phyloP scores from a whole-genome alignment of 805 yeast species.

The Kazachstania africana region DNA sequence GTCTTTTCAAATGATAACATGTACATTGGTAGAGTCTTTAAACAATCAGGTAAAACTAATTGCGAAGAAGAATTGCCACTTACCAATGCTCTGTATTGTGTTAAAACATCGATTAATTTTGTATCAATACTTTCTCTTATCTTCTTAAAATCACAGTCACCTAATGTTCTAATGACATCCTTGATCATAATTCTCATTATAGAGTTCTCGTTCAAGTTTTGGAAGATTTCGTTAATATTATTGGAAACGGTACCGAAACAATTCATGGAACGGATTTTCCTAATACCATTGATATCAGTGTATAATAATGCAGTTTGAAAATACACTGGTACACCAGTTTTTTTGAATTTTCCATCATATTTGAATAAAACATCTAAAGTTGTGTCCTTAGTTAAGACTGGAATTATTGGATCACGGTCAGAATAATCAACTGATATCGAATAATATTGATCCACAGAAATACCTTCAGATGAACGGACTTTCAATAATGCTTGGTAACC shows the following conservation, averaged over 20 bases:
- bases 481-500: conserved; percentile 80
- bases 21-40: conserved; percentile 58
- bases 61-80: conserved; percentile 34
- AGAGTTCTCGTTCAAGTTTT: conserved; percentile 69
- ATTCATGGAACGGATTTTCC: conserved; percentile 83
- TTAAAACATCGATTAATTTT: conserved; percentile 43
- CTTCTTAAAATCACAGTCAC: conserved; percentile 34
- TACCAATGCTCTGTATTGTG: conserved; percentile 42
- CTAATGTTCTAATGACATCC: conserved; percentile 31
- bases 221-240: conserved; percentile 59
- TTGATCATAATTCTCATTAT: conserved; percentile 42
- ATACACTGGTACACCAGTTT: conserved; percentile 59
- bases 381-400: conserved; percentile 50
- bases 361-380: conserved; percentile 59
- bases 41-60: conserved; percentile 69
- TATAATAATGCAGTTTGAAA: conserved; percentile 86
- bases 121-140: conserved; percentile 42
- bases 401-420: conserved; percentile 55
- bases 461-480: conserved; percentile 77
- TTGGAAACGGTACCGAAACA: conserved; percentile 72
- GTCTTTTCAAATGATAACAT: conserved; percentile 61
- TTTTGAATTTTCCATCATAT: conserved; percentile 58
- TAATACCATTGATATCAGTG: conserved; percentile 61
- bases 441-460: conserved; percentile 67
- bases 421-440: conserved; percentile 40